phyloP scores from a whole-genome alignment of 2,329 filamentous ascomycete species.

The Stenocarpella maydis region DNA sequence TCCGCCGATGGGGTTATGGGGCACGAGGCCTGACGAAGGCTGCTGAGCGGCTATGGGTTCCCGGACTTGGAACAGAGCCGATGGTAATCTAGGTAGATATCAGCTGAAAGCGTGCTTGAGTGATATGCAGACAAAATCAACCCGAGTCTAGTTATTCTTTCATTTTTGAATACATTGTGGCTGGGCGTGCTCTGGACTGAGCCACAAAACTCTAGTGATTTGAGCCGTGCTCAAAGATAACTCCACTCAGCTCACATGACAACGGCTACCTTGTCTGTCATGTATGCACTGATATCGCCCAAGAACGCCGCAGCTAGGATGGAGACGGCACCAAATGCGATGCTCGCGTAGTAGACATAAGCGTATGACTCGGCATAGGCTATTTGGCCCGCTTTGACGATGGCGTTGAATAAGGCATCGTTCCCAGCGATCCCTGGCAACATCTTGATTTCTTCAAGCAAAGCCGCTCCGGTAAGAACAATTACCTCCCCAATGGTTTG shows the following conservation, averaged over 20 bases:
- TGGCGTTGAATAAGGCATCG: slow-evolving; percentile 55
- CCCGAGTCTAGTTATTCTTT: background rate
- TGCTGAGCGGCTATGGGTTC: background rate
- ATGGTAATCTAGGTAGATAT: background rate
- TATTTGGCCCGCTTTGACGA: slow-evolving; percentile 63
- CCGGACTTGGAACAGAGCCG: background rate
- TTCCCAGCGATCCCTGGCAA: slow-evolving; percentile 62
- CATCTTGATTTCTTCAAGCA: slow-evolving; percentile 56
- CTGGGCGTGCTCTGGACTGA: background rate
- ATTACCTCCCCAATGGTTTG: slow-evolving; percentile 59
- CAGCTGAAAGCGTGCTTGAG: too few species aligned
- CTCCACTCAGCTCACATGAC: slow-evolving; percentile 44
- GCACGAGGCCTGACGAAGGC: slow-evolving; percentile 18
- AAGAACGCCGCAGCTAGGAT: slow-evolving; percentile 67
- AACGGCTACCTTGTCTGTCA: slow-evolving; percentile 66
- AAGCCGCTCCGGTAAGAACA: slow-evolving; percentile 58
- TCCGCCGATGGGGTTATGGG: slow-evolving; percentile 24
- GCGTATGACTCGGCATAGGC: slow-evolving; percentile 67
- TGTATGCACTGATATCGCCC: slow-evolving; percentile 65
- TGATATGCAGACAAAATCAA: too few species aligned
- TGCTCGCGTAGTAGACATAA: slow-evolving; percentile 68
- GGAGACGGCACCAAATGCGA: slow-evolving; percentile 65
- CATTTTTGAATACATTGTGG: too few species aligned
- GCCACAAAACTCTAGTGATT: too few species aligned
- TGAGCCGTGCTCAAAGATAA: too few species aligned